A percentile compares a stretch with the other conserved stretches of the same genome.
Conservation (phyloP, 768 basidiomycete genomes). For the Rubroboletus pulcherrimus region DNA sequence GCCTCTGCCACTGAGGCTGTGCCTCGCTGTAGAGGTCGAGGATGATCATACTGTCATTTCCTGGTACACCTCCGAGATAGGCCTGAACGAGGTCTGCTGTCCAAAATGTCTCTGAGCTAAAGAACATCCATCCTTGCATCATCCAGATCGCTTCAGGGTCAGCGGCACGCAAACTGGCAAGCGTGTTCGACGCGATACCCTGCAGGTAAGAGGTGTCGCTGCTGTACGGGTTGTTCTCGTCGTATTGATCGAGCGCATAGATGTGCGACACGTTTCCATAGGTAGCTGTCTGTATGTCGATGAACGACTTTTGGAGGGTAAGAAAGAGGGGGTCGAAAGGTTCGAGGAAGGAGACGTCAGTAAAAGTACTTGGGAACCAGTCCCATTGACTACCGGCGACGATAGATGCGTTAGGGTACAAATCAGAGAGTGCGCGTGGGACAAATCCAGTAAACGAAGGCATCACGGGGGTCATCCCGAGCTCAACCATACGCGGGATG, state of each 20-base stretch:
- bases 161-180: slow-evolving; percentile 35
- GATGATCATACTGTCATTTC: slow-evolving; percentile 38
- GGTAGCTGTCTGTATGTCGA: slow-evolving; percentile 34
- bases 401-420: slow-evolving; percentile 36
- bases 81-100: slow-evolving; percentile 38
- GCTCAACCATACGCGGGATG: slow-evolving; percentile 36
- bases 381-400: slow-evolving; percentile 34
- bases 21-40: slow-evolving; percentile 41
- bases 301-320: slow-evolving; percentile 36
- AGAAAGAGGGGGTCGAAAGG: slow-evolving; percentile 39
- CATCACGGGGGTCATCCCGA: slow-evolving; percentile 42
- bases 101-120: slow-evolving; percentile 35
- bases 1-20: slow-evolving; percentile 40
- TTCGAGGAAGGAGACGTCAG: slow-evolving; percentile 39
- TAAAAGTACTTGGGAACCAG: slow-evolving; percentile 27
- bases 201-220: slow-evolving; percentile 32
- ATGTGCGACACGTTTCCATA: slow-evolving; percentile 39
- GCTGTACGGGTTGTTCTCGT: slow-evolving; percentile 39
- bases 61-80: slow-evolving; percentile 37
- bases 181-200: slow-evolving; percentile 33
- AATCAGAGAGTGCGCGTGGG: slow-evolving; percentile 27
- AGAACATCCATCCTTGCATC: slow-evolving; percentile 44
- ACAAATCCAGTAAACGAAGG: slow-evolving; percentile 43
- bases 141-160: slow-evolving; percentile 41
- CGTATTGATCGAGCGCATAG: slow-evolving; percentile 44